A percentile compares a stretch with the other conserved stretches of the same genome.
Evolutionary conservation across 257 asterid genomes (phyloP).

Genomic region (Ajuga chamaepitys): DNA sequence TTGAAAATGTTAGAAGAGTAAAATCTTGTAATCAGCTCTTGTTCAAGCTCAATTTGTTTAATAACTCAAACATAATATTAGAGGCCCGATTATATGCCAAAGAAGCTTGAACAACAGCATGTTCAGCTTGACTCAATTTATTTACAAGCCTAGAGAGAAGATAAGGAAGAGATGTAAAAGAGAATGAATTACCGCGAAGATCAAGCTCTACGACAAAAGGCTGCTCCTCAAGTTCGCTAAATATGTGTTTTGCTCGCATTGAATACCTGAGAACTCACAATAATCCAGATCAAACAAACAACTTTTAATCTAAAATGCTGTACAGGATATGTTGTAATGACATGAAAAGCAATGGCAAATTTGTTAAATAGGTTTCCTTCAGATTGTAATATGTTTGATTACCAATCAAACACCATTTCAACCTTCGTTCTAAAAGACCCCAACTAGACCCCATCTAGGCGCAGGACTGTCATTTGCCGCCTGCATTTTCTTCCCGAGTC

Average conservation of each 20-base stretch:
- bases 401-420: not conserved
- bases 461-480: too few relatives aligned
- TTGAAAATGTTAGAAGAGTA: too few relatives aligned
- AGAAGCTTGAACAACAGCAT: too few relatives aligned
- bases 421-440: too few relatives aligned
- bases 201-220: constrained; percentile 96
- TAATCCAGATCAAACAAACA: not conserved
- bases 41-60: too few relatives aligned
- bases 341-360: not conserved
- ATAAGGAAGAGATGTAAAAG: not conserved
- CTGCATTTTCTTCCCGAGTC: too few relatives aligned
- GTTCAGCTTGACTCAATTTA: too few relatives aligned
- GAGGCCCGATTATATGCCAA: too few relatives aligned
- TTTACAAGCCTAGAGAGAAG: too few relatives aligned
- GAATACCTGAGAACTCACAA: constrained; percentile 55
- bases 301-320: not conserved
- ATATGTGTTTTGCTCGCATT: constrained; percentile 57
- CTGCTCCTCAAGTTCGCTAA: constrained; percentile 63
- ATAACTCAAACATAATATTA: too few relatives aligned
- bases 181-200: constrained; percentile 57
- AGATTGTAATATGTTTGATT: not conserved
- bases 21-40: too few relatives aligned
- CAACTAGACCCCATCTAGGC: too few relatives aligned
- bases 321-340: not conserved
- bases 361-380: not conserved